Percentiles rank a stretch among this genome's conserved stretches.
Conservation (phyloP, 2,329 filamentous ascomycete species). For the Cyclaneusma minus region DNA sequence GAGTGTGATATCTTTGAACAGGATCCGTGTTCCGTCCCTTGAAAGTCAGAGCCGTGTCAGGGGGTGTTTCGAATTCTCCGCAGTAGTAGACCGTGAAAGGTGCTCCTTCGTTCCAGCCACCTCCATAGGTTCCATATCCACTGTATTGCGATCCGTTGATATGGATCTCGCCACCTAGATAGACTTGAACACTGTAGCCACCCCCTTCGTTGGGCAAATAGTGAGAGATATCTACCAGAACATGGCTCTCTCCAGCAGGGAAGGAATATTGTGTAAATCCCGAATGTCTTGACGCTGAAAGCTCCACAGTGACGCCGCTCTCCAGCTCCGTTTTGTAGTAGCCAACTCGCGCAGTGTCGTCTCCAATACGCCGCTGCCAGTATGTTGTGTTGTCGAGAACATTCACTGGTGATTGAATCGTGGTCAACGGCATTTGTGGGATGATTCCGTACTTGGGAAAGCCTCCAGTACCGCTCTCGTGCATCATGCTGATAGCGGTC, state of each 20-base stretch:
- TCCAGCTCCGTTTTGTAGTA: slow-evolving; percentile 34
- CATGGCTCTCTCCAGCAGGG: slow-evolving; percentile 17
- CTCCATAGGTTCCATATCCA: slow-evolving; percentile 28
- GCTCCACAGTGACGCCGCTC: slow-evolving; percentile 30
- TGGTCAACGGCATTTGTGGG: slow-evolving; percentile 28
- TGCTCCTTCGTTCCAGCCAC: slow-evolving; percentile 21
- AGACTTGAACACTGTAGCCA: slow-evolving; percentile 26
- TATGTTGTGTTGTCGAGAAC: slow-evolving; percentile 30
- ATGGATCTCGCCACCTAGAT: slow-evolving; percentile 27
- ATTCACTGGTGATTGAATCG: slow-evolving; percentile 23
- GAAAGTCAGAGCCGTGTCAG: slow-evolving; percentile 18
- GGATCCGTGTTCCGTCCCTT: slow-evolving; percentile 21
- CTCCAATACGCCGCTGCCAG: slow-evolving; percentile 24
- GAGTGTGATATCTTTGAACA: slow-evolving; percentile 16
- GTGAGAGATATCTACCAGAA: slow-evolving; percentile 31
- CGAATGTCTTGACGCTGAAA: slow-evolving; percentile 30
- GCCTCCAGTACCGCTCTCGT: slow-evolving; percentile 39
- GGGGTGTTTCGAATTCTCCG: slow-evolving; percentile 24
- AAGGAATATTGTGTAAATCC: slow-evolving; percentile 36
- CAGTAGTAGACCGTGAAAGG: slow-evolving; percentile 29
- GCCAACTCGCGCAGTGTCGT: slow-evolving; percentile 31
- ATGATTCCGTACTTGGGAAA: slow-evolving; percentile 41
- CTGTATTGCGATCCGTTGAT: slow-evolving; percentile 25
- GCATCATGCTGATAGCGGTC: slow-evolving; percentile 34
- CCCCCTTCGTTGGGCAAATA: slow-evolving; percentile 27